These are phyloP conservation scores for Podila epigama DNA, from an alignment of 192 early-diverging fungal genomes.

Conservation along the genomic window DNA sequence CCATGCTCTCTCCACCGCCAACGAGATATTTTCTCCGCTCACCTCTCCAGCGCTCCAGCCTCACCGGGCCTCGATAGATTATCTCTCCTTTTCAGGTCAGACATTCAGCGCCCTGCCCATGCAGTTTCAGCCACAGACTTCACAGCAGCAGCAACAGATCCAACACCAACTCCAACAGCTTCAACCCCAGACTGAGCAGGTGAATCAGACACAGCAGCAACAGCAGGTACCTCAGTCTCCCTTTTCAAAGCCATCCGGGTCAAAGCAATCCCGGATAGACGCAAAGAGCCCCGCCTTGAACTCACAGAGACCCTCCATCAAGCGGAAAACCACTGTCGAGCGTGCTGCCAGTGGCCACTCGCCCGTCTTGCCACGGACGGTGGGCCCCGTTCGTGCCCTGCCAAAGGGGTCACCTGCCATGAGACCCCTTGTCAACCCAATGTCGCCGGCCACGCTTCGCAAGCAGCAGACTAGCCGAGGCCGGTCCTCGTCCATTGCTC, in stretches of 20 bases:
- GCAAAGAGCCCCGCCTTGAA: slow-evolving; percentile 32
- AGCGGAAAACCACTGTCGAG: slow-evolving; percentile 29
- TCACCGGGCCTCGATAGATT: slow-evolving; percentile 38
- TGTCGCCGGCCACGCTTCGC: slow-evolving; percentile 43
- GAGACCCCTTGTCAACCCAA: slow-evolving; percentile 26
- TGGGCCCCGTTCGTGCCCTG: slow-evolving; percentile 26
- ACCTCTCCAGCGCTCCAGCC: slow-evolving; percentile 71
- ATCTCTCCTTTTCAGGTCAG: slow-evolving; percentile 30
- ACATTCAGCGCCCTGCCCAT: slow-evolving; percentile 30
- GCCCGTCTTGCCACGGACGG: slow-evolving; percentile 14
- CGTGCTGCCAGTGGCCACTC: slow-evolving; percentile 18
- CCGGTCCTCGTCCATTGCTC: slow-evolving; percentile 29
- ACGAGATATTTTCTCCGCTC: slow-evolving; percentile 66
- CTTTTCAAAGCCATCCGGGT: slow-evolving; percentile 7
- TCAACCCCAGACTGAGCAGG: slow-evolving; percentile 19
- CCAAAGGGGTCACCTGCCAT: slow-evolving; percentile 40
- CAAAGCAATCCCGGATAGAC: slow-evolving; percentile 10
- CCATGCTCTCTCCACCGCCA: slow-evolving; percentile 43
- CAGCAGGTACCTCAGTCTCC: slow-evolving; percentile 19
- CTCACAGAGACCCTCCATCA: slow-evolving; percentile 25
- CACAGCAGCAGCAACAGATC: slow-evolving; percentile 23
- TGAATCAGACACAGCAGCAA: slow-evolving; percentile 15
- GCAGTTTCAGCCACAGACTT: slow-evolving; percentile 29
- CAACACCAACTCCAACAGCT: slow-evolving; percentile 41
- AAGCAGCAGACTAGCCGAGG: slow-evolving; percentile 25